These are phyloP conservation scores for Gossypium thurberi DNA, from an alignment of 345 rosid genomes.

Conservation along the genomic window DNA sequence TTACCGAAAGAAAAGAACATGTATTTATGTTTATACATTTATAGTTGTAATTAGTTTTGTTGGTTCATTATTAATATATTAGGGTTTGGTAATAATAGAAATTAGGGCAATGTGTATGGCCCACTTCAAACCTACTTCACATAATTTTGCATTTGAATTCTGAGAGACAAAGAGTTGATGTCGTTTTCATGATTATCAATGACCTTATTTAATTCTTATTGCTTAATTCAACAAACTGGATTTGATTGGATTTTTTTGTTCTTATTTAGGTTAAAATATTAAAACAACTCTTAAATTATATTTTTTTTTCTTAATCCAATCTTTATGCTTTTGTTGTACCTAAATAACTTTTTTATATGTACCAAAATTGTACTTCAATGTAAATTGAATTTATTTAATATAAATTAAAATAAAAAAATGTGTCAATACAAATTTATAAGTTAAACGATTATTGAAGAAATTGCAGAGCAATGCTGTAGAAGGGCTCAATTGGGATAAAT, in stretches of 20 bases:
- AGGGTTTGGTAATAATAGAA: too few relatives aligned
- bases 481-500: background rate
- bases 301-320: too few relatives aligned
- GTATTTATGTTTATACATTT: background rate
- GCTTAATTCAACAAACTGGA: background rate
- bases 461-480: background rate
- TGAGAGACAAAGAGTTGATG: background rate
- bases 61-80: too few relatives aligned
- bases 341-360: too few relatives aligned
- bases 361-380: too few relatives aligned
- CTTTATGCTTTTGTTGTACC: background rate
- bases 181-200: background rate
- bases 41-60: background rate
- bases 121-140: background rate
- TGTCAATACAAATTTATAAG: too few relatives aligned
- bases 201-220: background rate
- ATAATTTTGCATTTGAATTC: background rate
- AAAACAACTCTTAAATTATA: background rate
- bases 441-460: too few relatives aligned
- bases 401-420: background rate
- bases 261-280: background rate
- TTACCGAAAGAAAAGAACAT: too few relatives aligned
- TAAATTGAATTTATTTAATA: background rate
- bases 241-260: background rate
- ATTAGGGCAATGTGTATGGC: too few relatives aligned